Conservation (phyloP, 208 protist species). For the Borovskyia barvae region DNA sequence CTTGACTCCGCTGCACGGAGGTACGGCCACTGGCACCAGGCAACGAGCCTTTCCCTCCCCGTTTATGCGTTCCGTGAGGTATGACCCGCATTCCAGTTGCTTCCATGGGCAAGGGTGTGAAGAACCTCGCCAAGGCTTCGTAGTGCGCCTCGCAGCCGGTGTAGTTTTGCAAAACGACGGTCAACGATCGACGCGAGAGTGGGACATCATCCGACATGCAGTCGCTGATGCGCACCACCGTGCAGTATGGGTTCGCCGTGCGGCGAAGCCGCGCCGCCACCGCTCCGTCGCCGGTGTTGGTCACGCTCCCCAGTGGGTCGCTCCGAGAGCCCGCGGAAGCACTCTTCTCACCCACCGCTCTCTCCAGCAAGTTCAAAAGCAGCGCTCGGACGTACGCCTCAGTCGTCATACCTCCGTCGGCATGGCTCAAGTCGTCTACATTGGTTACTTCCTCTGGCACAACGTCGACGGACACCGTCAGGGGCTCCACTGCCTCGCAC, state of each 20-base stretch:
- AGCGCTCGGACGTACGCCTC: constrained; percentile 37
- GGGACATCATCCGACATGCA: constrained; percentile 58
- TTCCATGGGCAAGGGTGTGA: constrained; percentile 33
- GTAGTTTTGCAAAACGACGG: constrained; percentile 47
- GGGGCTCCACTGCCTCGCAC: constrained; percentile 63
- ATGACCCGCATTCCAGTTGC: constrained; percentile 3
- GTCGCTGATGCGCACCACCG: constrained; percentile 32
- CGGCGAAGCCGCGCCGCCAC: neutral
- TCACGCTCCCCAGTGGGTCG: neutral
- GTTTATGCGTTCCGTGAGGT: too few species aligned
- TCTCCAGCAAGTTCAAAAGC: constrained; percentile 34
- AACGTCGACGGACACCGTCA: constrained; percentile 60
- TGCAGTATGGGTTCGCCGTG: constrained; percentile 43
- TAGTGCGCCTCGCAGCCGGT: constrained; percentile 65
- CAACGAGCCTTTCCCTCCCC: too few species aligned
- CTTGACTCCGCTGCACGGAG: too few species aligned
- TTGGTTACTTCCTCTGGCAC: constrained; percentile 8
- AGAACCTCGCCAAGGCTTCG: constrained; percentile 32
- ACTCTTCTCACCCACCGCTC: neutral
- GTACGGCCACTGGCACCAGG: too few species aligned
- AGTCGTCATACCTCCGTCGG: constrained; percentile 1
- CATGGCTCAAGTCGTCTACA: neutral
- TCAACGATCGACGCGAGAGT: constrained; percentile 35
- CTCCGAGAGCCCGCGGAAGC: neutral
- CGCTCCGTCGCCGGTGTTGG: neutral